Evolutionary conservation across 2,329 filamentous ascomycete genomes (phyloP), one percentile per base, ranked within the genome.

Genomic region (Davidsoniella neocaledoniae): DNA sequence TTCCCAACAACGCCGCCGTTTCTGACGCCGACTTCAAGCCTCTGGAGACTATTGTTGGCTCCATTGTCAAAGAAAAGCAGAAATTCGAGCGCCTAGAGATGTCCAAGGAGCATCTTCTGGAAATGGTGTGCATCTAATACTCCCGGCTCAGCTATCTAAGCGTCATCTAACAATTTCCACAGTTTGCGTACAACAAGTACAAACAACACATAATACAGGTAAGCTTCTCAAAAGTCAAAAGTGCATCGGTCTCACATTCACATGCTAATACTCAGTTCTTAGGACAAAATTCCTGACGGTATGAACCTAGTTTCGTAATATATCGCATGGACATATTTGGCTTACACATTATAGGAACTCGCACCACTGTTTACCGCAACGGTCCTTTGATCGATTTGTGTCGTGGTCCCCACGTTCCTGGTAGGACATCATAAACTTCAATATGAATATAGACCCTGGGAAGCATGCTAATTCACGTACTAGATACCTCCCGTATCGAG

Each of bases 131-230:
- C 4, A 17, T 46, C 12, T 5, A 10, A 16, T 23, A 50, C 4
- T 9, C 21, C n/a, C 9, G 5, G 25, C n/a, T 12, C 16, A 40
- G 10, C 25, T 41, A 10, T 33, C 17, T 16, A 16, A 12, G 16
- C 19, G 14, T 14, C 23, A 12, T 43, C 50, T 55, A 47, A 51
- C 39, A 10, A 36, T 9, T 8, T 10, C 16, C 33, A 37, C 45
- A 58, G 85, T 96, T 96, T 71, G 78, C 80, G 58, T 93, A 94
- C 73, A 95, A 93, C 74, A 91, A 91, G 64, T 96, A 94, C 73
- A 96, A 98, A 76, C 80, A 94, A 63, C 85, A 95, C 65, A 94
- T 96, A 65, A 96, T 98, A 68, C 82, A 47, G 46, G 50, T 52
- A 64, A 41, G 40, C 19, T 36, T 23, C 25, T 21, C 14, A 43